These are phyloP conservation scores for Nemania sp. DNA, from an alignment of 2,329 filamentous ascomycete genomes.

Conservation along the genomic window DNA sequence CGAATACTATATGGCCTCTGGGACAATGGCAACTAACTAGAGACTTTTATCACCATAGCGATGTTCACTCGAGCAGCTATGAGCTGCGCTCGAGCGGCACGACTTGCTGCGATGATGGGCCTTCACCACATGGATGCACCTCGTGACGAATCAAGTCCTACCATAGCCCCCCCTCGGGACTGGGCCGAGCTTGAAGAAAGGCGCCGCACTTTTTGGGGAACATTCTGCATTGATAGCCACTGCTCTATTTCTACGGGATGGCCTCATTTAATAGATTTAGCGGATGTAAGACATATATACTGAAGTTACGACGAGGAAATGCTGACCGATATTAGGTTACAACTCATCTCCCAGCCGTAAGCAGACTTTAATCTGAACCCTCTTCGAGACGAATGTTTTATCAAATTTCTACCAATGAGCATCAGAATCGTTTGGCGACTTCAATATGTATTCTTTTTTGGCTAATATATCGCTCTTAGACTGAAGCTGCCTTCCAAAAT, in stretches of 20 bases:
- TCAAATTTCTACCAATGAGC: background rate
- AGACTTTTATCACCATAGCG: conserved; percentile 43
- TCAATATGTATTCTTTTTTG: background rate
- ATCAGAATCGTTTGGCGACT: background rate
- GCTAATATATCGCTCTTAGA: conserved; percentile 44
- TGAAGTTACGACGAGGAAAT: background rate
- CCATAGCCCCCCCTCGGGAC: conserved; percentile 70
- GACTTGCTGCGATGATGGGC: conserved; percentile 66
- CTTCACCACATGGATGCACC: conserved; percentile 51
- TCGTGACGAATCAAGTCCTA: conserved; percentile 59
- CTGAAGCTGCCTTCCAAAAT: conserved; percentile 74
- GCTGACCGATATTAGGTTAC: conserved; percentile 55
- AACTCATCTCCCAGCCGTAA: conserved; percentile 69
- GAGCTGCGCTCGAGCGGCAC: conserved; percentile 71
- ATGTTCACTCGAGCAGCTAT: conserved; percentile 85
- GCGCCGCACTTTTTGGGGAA: conserved; percentile 82
- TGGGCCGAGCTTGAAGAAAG: conserved; percentile 85
- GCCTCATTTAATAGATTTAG: conserved; percentile 78
- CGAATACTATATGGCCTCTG: background rate
- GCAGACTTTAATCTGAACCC: conserved; percentile 6
- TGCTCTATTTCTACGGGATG: conserved; percentile 88
- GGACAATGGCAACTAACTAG: background rate
- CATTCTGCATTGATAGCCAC: conserved; percentile 82
- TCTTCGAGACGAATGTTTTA: background rate
- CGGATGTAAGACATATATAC: conserved; percentile 55